Percentiles rank a stretch among this genome's conserved stretches.
Conservation (phyloP, 148 eudicot species). For the Oxyria digyna region DNA sequence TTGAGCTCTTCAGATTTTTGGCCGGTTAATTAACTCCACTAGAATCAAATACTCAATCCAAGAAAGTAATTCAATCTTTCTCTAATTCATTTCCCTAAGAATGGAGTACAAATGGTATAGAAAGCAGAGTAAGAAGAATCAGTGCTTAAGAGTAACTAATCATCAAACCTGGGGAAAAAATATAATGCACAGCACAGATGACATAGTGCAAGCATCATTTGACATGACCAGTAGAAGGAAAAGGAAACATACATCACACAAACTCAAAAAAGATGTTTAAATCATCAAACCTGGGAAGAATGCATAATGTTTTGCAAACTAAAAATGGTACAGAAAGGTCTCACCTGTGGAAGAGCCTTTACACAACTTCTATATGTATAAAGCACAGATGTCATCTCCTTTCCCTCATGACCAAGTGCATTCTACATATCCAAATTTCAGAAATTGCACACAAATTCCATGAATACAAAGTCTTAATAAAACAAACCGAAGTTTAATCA, state of each 20-base stretch:
- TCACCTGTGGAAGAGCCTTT: slow-evolving; percentile 98
- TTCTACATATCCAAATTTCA: slow-evolving; percentile 37
- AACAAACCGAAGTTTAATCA: background rate
- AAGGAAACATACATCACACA: background rate
- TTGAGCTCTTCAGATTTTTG: background rate
- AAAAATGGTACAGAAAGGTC: background rate
- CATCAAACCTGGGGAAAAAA: too few species aligned
- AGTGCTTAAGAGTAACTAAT: background rate
- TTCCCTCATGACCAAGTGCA: slow-evolving; percentile 73
- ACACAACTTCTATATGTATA: slow-evolving; percentile 95
- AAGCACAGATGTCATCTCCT: slow-evolving; percentile 86
- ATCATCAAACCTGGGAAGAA: background rate
- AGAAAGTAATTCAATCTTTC: too few species aligned
- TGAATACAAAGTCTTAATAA: background rate
- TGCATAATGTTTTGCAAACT: background rate
- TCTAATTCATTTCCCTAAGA: too few species aligned
- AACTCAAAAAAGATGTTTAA: background rate
- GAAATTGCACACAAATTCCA: background rate
- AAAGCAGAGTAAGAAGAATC: background rate
- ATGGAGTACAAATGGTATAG: background rate
- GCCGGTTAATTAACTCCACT: background rate
- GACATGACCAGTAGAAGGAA: background rate
- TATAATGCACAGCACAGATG: too few species aligned
- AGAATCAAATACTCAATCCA: too few species aligned
- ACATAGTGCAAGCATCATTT: background rate